Percentiles rank a stretch among this genome's conserved stretches.
phyloP scores from a whole-genome alignment of 176 grass and related monocot species.

The Carex scoparia region DNA sequence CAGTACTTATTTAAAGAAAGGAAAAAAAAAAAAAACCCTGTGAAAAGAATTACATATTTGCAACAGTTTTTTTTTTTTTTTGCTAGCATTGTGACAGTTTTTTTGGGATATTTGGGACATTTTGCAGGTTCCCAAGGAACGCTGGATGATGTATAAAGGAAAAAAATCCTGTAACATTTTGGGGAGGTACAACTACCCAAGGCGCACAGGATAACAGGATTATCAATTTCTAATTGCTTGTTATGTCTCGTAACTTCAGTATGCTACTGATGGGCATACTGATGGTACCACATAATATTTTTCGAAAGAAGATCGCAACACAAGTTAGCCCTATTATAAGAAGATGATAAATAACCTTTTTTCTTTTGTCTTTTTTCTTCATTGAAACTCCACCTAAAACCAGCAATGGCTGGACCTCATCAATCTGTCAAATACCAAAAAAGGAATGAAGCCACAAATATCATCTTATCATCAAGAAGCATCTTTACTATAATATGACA shows the following conservation, averaged over 20 bases:
- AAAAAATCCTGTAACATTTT: background rate
- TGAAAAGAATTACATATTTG: background rate
- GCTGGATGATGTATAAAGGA: background rate
- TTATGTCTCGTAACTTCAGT: background rate
- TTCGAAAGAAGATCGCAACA: background rate
- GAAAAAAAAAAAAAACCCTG: background rate
- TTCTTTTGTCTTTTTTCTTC: constrained; percentile 57
- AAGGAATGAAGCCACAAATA: background rate
- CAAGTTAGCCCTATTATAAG: background rate
- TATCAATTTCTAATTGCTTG: background rate
- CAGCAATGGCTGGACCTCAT: constrained; percentile 67
- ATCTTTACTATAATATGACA: background rate
- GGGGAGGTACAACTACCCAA: background rate
- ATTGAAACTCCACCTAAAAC: constrained; percentile 63
- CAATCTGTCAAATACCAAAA: constrained; percentile 49
- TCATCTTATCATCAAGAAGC: constrained; percentile 10
- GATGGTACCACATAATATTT: background rate
- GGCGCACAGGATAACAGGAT: background rate
- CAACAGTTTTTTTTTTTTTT: too few species aligned
- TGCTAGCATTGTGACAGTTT: background rate
- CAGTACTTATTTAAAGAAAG: constrained; percentile 38
- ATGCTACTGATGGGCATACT: background rate
- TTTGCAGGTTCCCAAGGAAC: background rate
- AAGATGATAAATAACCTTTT: constrained; percentile 50
- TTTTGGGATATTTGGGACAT: background rate